Percentiles rank a stretch among this genome's conserved stretches.
phyloP scores from a whole-genome alignment of 306 rosid genomes.

The Glycine latifolia region DNA sequence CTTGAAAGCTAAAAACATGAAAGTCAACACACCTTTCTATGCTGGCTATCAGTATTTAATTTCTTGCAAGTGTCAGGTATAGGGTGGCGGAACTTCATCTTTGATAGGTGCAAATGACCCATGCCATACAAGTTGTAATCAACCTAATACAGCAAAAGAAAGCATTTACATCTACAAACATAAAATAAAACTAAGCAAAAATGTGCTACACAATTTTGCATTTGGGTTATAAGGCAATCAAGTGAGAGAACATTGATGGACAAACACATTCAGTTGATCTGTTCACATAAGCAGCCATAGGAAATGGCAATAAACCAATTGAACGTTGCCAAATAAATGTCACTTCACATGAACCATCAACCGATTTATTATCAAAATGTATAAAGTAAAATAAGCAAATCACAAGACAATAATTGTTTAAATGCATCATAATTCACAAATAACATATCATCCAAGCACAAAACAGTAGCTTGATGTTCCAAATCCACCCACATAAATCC shows the following conservation, averaged over 20 bases:
- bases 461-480: slow-evolving; percentile 14
- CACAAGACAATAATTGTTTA: background rate
- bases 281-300: slow-evolving; percentile 35
- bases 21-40: slow-evolving; percentile 52
- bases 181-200: slow-evolving; percentile 31
- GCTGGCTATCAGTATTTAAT: slow-evolving; percentile 46
- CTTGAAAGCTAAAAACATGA: slow-evolving; percentile 51
- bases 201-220: slow-evolving; percentile 11
- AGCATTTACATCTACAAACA: slow-evolving; percentile 19
- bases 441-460: slow-evolving; percentile 27
- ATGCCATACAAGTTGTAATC: slow-evolving; percentile 84
- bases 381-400: slow-evolving; percentile 26
- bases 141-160: slow-evolving; percentile 48
- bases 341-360: slow-evolving; percentile 12
- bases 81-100: slow-evolving; percentile 83
- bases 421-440: slow-evolving; percentile 32
- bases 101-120: slow-evolving; percentile 84
- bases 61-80: slow-evolving; percentile 62
- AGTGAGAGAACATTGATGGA: slow-evolving; percentile 20
- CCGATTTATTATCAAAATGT: slow-evolving; percentile 20
- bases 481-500: slow-evolving; percentile 33
- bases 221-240: slow-evolving; percentile 26
- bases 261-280: slow-evolving; percentile 8
- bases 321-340: slow-evolving; percentile 18
- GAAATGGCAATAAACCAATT: slow-evolving; percentile 7